Percentiles rank a stretch among this genome's conserved stretches.
phyloP scores from a whole-genome alignment of 345 rosid genomes.

The Camelina sativa region DNA sequence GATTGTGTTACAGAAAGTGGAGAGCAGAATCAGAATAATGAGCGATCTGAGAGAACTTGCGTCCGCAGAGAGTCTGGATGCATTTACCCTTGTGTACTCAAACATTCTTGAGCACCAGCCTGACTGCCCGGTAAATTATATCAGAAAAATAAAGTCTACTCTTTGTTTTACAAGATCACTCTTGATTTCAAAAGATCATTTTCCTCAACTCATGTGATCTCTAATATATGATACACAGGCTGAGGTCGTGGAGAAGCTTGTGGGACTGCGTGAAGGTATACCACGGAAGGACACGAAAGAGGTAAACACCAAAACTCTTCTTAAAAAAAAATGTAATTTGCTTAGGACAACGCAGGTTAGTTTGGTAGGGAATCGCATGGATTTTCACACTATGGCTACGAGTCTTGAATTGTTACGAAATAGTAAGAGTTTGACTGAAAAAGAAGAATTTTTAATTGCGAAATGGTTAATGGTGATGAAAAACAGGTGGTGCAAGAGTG shows the following conservation, averaged over 20 bases:
- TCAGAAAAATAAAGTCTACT: constrained; percentile 23
- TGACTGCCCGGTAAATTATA: constrained; percentile 81
- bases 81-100: constrained; percentile 88
- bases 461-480: constrained; percentile 27
- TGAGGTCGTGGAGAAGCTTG: constrained; percentile 98
- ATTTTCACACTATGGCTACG: background rate
- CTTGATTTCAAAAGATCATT: background rate
- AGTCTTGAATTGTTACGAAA: background rate
- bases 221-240: constrained; percentile 54
- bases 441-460: background rate
- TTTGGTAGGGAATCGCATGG: background rate
- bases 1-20: constrained; percentile 74
- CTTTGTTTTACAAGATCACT: constrained; percentile 12
- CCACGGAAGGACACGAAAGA: constrained; percentile 97
- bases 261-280: constrained; percentile 90
- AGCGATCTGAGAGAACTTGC: constrained; percentile 98
- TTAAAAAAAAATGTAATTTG: background rate
- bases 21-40: constrained; percentile 84
- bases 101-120: constrained; percentile 98
- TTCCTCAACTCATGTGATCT: background rate
- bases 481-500: constrained; percentile 95
- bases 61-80: constrained; percentile 95
- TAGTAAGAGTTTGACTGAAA: constrained; percentile 5
- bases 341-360: background rate
- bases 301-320: constrained; percentile 50